phyloP scores from a whole-genome alignment of 1,284 basidiomycete genomes.

The Austroboletus niveus region DNA sequence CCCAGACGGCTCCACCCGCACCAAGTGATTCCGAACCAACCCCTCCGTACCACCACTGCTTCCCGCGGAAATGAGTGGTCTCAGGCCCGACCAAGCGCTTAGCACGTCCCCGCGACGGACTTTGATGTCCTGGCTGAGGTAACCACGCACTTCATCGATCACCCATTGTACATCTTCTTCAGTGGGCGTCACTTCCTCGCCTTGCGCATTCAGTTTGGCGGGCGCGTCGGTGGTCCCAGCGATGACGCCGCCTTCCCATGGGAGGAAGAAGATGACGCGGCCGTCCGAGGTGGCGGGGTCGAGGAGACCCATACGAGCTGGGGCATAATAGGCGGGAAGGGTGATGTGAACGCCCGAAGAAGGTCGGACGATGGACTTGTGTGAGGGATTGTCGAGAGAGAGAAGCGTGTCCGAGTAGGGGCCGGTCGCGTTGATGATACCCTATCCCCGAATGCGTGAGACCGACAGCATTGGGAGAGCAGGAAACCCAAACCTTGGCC shows the following conservation, averaged over 20 bases:
- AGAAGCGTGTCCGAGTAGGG: conserved; percentile 91
- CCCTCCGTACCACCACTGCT: conserved; percentile 73
- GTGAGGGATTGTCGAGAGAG: conserved; percentile 79
- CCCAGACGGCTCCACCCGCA: conserved; percentile 80
- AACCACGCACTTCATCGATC: conserved; percentile 87
- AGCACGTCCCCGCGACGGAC: conserved; percentile 97
- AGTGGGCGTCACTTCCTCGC: conserved; percentile 73
- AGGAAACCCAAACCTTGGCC: conserved; percentile 58
- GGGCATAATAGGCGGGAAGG: conserved; percentile 95
- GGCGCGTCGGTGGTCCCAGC: conserved; percentile 96
- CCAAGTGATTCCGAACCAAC: conserved; percentile 93
- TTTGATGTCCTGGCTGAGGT: conserved; percentile 90
- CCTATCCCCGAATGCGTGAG: conserved; percentile 41
- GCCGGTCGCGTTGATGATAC: conserved; percentile 95
- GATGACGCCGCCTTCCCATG: conserved; percentile 98
- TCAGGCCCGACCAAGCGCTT: conserved; percentile 90
- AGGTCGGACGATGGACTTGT: conserved; percentile 88
- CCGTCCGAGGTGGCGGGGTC: conserved; percentile 96
- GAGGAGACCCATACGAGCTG: conserved; percentile 92
- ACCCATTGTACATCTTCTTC: conserved; percentile 99
- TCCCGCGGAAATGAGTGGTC: conserved; percentile 84
- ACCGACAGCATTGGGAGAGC: background rate
- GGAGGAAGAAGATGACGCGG: conserved; percentile 97
- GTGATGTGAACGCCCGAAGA: conserved; percentile 96
- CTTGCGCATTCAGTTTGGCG: conserved; percentile 57